Conservation (phyloP, 176 grass and related monocot genomes). For the Melocanna baccifera region DNA sequence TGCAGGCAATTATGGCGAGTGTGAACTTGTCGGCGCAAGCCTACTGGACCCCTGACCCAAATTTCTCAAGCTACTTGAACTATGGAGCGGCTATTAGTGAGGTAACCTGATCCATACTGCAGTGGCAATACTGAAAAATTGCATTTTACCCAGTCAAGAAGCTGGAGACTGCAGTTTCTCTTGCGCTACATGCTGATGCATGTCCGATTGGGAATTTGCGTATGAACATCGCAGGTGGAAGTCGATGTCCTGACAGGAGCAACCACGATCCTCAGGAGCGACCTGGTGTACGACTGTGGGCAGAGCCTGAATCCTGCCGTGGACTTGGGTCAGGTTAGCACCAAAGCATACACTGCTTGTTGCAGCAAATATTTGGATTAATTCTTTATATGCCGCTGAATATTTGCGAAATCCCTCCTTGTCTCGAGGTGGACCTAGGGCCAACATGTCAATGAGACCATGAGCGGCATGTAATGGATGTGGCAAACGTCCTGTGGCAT, state of each 20-base stretch:
- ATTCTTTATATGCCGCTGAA: neutral
- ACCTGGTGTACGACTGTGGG: slow-evolving; percentile 73
- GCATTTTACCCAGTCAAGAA: neutral
- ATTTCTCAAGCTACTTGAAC: slow-evolving; percentile 52
- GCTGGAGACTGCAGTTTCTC: neutral
- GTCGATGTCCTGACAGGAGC: slow-evolving; percentile 70
- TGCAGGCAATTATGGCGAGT: slow-evolving; percentile 49
- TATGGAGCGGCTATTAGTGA: slow-evolving; percentile 78
- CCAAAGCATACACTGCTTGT: neutral
- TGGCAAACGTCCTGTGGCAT: too few relatives aligned
- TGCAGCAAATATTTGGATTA: neutral
- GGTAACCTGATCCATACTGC: slow-evolving; percentile 30
- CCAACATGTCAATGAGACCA: neutral
- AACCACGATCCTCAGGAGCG: slow-evolving; percentile 67
- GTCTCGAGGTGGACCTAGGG: neutral
- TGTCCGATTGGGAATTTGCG: neutral
- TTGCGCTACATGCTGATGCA: neutral
- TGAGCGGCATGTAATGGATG: too few relatives aligned
- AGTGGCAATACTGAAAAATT: neutral
- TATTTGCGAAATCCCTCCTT: neutral
- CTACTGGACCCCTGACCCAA: slow-evolving; percentile 53
- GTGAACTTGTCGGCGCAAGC: slow-evolving; percentile 63
- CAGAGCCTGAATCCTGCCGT: slow-evolving; percentile 84
- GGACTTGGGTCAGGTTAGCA: slow-evolving; percentile 74
- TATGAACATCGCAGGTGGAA: slow-evolving; percentile 52